Conservation (phyloP, 2,329 filamentous ascomycete species). For the Fusarium sp. region DNA sequence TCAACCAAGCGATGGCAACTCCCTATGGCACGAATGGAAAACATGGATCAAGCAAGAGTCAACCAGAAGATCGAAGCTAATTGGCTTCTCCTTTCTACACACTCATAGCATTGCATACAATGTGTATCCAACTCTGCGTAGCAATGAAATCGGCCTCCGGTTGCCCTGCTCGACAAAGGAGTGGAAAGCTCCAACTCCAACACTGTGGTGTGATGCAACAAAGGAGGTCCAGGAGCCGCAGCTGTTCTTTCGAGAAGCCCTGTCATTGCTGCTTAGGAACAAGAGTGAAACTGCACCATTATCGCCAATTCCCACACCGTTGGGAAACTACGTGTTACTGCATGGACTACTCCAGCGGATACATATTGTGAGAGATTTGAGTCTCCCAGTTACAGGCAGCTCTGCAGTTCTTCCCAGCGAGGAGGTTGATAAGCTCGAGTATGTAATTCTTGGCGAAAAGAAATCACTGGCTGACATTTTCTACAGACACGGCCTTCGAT, state of each 20-base stretch:
- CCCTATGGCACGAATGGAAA: slow-evolving; percentile 44
- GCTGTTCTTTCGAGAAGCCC: slow-evolving; percentile 54
- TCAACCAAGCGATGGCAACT: slow-evolving; percentile 5
- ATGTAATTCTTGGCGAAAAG: slow-evolving; percentile 2
- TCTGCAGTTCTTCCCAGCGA: slow-evolving; percentile 51
- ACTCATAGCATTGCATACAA: slow-evolving; percentile 57
- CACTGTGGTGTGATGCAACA: slow-evolving; percentile 6
- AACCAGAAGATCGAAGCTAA: slow-evolving; percentile 52
- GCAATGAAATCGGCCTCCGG: slow-evolving; percentile 53
- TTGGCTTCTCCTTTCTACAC: slow-evolving; percentile 56
- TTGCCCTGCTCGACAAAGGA: slow-evolving; percentile 54
- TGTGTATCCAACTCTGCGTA: slow-evolving; percentile 53
- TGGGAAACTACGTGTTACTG: slow-evolving; percentile 55
- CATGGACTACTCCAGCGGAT: slow-evolving; percentile 56
- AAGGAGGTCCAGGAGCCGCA: slow-evolving; percentile 50
- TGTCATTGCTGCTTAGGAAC: slow-evolving; percentile 51
- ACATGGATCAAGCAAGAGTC: slow-evolving; percentile 53
- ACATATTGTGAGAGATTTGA: slow-evolving; percentile 55
- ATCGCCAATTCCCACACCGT: slow-evolving; percentile 52
- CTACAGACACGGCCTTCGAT: slow-evolving; percentile 51
- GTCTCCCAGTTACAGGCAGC: slow-evolving; percentile 51
- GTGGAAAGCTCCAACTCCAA: slow-evolving; percentile 52
- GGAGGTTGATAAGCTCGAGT: slow-evolving; percentile 55
- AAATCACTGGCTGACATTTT: neutral
- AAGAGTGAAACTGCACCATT: slow-evolving; percentile 36